phyloP scores from a whole-genome alignment of 225 moss, liverwort and hornwort genomes.

The Bryum argenteum region DNA sequence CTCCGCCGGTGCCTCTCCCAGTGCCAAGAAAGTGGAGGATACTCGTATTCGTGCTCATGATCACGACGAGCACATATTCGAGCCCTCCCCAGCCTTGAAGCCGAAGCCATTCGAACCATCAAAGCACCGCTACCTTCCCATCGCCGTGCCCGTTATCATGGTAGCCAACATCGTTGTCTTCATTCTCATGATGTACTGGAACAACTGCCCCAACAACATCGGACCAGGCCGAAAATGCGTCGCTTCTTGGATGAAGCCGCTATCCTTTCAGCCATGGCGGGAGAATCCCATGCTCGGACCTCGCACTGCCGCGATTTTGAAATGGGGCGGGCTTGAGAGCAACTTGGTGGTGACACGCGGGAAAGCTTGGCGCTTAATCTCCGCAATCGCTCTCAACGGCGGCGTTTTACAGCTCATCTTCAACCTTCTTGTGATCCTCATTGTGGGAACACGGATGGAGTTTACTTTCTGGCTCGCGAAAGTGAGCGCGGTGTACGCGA shows the following conservation, averaged over 20 bases:
- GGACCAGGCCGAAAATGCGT: conserved; percentile 28
- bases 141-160: conserved; percentile 47
- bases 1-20: conserved; percentile 15
- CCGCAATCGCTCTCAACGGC: conserved; percentile 62
- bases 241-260: conserved; percentile 33
- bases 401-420: conserved; percentile 80
- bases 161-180: conserved; percentile 48
- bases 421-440: conserved; percentile 72
- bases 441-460: conserved; percentile 71
- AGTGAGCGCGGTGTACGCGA: conserved; percentile 51
- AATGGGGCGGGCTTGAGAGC: conserved; percentile 69
- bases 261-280: conserved; percentile 74
- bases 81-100: conserved; percentile 28
- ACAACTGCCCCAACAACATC: conserved; percentile 47
- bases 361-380: conserved; percentile 74
- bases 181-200: conserved; percentile 53
- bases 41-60: conserved; percentile 41
- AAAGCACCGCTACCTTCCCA: conserved; percentile 43
- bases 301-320: conserved; percentile 37
- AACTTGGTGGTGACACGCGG: conserved; percentile 35
- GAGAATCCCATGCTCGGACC: conserved; percentile 92
- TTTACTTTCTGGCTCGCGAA: conserved; percentile 51
- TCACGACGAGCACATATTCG: conserved; percentile 50
- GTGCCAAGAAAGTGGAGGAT: conserved; percentile 20
- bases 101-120: conserved; percentile 19